Base-by-base conservation (phyloP, 192 early-diverging fungal species). In the Gryganskiella cystojenkinii region DNA sequence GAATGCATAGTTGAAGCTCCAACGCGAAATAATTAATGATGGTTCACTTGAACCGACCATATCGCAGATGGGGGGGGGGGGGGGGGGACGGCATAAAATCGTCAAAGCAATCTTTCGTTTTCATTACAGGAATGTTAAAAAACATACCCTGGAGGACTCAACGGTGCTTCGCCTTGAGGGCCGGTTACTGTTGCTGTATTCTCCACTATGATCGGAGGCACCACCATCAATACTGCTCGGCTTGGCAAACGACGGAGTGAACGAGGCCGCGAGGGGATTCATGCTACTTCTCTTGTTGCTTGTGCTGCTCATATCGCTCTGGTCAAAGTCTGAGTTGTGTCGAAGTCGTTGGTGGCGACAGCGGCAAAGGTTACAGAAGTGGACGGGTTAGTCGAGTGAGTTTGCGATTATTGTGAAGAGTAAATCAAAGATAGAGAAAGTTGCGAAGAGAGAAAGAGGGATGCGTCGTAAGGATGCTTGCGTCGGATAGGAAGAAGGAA, bases 171-270 rank as follows among this genome's bases (percentile, higher is more conserved):
- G 45, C 61, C 59, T 33, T 13, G 72, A 76, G 24, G 58, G 54
- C 2, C 64, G 43, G 44, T 59, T 59, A 24, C 60, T 68, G 40
- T 24, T 52, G 19, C 28, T 34, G 17, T 50, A 19, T 4, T 66
- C 58, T 28, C 40, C 47, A 22, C 46, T 43, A 13, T 67, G 53
- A 31, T 76, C 73, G 8, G 73, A 62, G 13, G 47, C 52, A n/a
- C 58, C 59, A 64, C 57, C 61, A 34, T 67, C 66, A 3, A 45
- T 43, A 10, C 27, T 45, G 13, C 40, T 35, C 24, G 73, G 34
- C 65, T 76, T 76, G 13, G 55, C 58, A 24, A 76, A 76, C 14
- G 73, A 67, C 10, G 73, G 73, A 10, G 73, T 76, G 47, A 76
- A 76, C 8, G 73, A 57, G 53, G 73, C 65, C 11, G 73, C 73